Conservation (phyloP, 352 stramenopile genomes). For the Phytophthora hibernalis region DNA sequence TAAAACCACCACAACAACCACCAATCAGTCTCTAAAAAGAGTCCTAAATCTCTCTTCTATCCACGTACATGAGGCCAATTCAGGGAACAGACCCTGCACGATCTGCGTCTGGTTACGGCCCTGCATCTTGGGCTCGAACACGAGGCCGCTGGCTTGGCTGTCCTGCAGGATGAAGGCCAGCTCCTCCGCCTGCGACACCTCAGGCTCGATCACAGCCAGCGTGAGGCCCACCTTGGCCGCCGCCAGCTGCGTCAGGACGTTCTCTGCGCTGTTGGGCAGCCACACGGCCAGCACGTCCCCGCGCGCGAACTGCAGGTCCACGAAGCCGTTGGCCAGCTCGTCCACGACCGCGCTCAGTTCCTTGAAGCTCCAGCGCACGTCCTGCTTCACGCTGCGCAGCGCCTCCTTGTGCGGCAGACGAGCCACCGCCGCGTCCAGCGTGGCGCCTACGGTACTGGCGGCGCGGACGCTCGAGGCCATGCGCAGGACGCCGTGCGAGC, state of each 20-base stretch:
- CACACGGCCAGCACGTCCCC: conserved; percentile 85
- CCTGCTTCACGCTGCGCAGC: conserved; percentile 83
- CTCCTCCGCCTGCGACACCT: conserved; percentile 76
- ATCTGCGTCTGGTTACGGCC: conserved; percentile 79
- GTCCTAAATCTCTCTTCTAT: background rate
- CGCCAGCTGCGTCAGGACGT: conserved; percentile 83
- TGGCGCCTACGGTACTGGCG: conserved; percentile 70
- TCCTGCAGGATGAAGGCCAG: conserved; percentile 87
- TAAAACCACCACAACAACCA: conserved; percentile 24
- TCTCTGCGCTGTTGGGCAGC: conserved; percentile 87
- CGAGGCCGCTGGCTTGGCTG: conserved; percentile 74
- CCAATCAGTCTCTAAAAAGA: conserved; percentile 1
- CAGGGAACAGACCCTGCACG: conserved; percentile 75
- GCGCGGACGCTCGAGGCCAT: conserved; percentile 43
- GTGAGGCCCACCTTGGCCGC: conserved; percentile 86
- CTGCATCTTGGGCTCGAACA: conserved; percentile 88
- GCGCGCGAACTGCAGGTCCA: conserved; percentile 74
- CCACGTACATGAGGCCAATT: conserved; percentile 76
- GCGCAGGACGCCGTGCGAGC: conserved; percentile 62
- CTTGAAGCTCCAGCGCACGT: conserved; percentile 88
- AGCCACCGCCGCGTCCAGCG: conserved; percentile 78
- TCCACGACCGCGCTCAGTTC: conserved; percentile 80
- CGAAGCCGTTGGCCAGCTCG: conserved; percentile 81
- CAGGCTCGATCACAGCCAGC: conserved; percentile 80
- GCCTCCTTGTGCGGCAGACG: conserved; percentile 89